phyloP scores from a whole-genome alignment of 192 early-diverging fungal species.

The Backusella psychrophila region DNA sequence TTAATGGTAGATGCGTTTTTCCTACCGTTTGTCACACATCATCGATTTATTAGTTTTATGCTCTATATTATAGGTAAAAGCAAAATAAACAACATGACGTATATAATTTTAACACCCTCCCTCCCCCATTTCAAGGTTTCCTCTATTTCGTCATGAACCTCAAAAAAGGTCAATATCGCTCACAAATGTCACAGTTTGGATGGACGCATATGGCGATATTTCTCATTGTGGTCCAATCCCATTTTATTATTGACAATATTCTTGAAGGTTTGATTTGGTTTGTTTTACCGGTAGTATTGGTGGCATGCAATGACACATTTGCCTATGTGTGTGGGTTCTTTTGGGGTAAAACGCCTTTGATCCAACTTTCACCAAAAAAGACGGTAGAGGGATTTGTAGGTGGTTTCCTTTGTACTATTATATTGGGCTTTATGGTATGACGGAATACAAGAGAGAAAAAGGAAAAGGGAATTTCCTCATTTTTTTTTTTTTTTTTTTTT shows the following conservation, averaged over 20 bases:
- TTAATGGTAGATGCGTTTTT: slow-evolving; percentile 84
- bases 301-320: slow-evolving; percentile 93
- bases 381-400: slow-evolving; percentile 97
- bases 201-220: slow-evolving; percentile 97
- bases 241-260: slow-evolving; percentile 97
- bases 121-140: slow-evolving; percentile 50
- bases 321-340: slow-evolving; percentile 97
- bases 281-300: slow-evolving; percentile 81
- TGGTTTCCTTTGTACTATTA: slow-evolving; percentile 77
- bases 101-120: background rate
- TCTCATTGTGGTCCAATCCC: slow-evolving; percentile 88
- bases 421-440: slow-evolving; percentile 76
- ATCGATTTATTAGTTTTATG: slow-evolving; percentile 89
- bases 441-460: no score
- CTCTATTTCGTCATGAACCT: slow-evolving; percentile 93
- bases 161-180: slow-evolving; percentile 89
- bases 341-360: slow-evolving; percentile 87
- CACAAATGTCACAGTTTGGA: slow-evolving; percentile 94
- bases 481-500: no score
- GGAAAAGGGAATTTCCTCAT: background rate
- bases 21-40: slow-evolving; percentile 83
- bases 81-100: background rate
- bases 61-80: slow-evolving; percentile 74
- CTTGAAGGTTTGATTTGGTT: slow-evolving; percentile 98
- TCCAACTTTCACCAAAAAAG: slow-evolving; percentile 94